Evolutionary conservation across 1,139 yeast species (phyloP), one percentile per base, ranked within the genome.

Genomic region (Petasospora rhodanensis): DNA sequence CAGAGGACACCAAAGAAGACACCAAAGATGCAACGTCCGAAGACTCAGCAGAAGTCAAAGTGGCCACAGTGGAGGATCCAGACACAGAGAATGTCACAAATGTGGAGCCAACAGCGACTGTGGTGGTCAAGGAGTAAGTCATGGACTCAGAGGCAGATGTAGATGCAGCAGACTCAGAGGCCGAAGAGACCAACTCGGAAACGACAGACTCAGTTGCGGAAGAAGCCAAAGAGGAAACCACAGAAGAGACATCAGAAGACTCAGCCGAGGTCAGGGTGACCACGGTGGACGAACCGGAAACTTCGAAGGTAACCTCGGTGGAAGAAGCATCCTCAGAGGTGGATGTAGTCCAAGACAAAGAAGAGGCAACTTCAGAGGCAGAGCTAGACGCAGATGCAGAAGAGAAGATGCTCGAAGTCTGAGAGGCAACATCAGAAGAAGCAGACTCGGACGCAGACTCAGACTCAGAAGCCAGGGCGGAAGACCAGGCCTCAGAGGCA

Each of bases 61-160:
- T 24, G n/a, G 36, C 37, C 17, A 17, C 32, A 11, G 37, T 27
- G 12, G 28, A 24, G 9, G 28, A 39, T 13, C 37, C 42, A 14
- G 35, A 30, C 15, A 33, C 27, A 9, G 42, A 31, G 8, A 27
- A 18, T 7, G 19, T 7, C 7, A 7, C 19, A 18, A 7, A 7
- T 7, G 19, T 18, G 9, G 19, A 7, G 19, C 8, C 19, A 18
- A 7, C 19, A 7, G 19, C 28, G 12, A 20, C 33, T 2, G 35
- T 22, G 13, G 23, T 24, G 6, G 38, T 30, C 15, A 35, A 33
- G 4, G 22, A 32, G 17, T 22, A 21, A 14, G 35, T 35, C 20
- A 24, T 27, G 7, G 27, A 26, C 14, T 31, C 23, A 14, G 22
- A 14, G 14, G 22, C 38, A 3, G 35, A 30, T 6, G 31, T 31